A percentile compares a stretch with the other conserved stretches of the same genome.
Evolutionary conservation across 306 rosid genomes (phyloP).

Genomic region (Citrullus mucosospermus): DNA sequence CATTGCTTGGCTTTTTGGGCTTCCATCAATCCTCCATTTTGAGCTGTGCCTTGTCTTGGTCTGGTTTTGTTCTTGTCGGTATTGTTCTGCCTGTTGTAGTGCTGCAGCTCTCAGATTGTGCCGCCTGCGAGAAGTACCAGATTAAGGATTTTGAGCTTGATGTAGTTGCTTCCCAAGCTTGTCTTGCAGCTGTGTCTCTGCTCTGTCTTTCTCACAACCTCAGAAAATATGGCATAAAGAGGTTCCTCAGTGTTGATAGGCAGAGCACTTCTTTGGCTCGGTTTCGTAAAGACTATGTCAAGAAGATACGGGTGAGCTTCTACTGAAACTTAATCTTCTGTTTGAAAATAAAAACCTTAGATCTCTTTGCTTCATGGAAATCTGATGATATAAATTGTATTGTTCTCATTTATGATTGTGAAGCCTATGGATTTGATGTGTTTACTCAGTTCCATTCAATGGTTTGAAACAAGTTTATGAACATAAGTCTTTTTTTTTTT

Average conservation of each 20-base stretch:
- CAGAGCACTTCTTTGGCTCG: slow-evolving; percentile 12
- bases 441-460: background rate
- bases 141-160: slow-evolving; percentile 30
- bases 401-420: background rate
- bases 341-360: background rate
- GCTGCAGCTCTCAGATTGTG: slow-evolving; percentile 5
- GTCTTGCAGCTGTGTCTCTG: slow-evolving; percentile 32
- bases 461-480: background rate
- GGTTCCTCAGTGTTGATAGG: slow-evolving; percentile 38
- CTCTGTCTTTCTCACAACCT: slow-evolving; percentile 31
- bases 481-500: background rate
- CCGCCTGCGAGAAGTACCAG: slow-evolving; percentile 21
- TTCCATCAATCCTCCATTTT: slow-evolving; percentile 10
- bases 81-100: slow-evolving; percentile 19
- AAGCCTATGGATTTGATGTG: background rate
- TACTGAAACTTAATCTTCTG: background rate
- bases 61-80: slow-evolving; percentile 24
- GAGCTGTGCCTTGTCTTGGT: slow-evolving; percentile 19
- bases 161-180: slow-evolving; percentile 21
- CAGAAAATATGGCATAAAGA: slow-evolving; percentile 33
- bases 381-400: background rate
- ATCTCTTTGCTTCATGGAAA: background rate
- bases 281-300: slow-evolving; percentile 26
- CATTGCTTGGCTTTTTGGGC: slow-evolving; percentile 6
- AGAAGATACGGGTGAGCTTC: slow-evolving; percentile 23